phyloP scores from a whole-genome alignment of 169 alveolate species.

The Neospora caninum region DNA sequence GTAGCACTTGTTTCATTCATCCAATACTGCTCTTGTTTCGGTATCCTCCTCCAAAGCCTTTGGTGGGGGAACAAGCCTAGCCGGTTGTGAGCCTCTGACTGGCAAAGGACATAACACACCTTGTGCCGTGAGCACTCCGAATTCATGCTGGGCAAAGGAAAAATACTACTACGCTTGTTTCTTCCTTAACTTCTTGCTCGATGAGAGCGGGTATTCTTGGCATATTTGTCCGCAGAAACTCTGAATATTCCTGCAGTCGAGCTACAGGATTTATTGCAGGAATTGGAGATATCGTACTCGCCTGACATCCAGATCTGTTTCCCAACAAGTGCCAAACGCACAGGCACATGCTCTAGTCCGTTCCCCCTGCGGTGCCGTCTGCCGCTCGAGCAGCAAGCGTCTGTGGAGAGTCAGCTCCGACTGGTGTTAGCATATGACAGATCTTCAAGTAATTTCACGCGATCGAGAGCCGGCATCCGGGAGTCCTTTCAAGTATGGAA shows the following conservation, averaged over 20 bases:
- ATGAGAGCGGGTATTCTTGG: not conserved
- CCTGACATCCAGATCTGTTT: not conserved
- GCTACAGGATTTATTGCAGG: not conserved
- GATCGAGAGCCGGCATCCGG: not conserved
- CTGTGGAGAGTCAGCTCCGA: not conserved
- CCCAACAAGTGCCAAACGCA: not conserved
- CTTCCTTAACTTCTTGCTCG: too few relatives aligned
- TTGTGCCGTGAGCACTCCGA: too few relatives aligned
- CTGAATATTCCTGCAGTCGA: not conserved
- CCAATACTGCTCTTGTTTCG: too few relatives aligned
- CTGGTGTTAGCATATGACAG: not conserved
- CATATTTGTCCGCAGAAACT: not conserved
- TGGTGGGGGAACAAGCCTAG: too few relatives aligned
- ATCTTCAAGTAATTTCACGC: not conserved
- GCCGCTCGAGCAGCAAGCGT: too few relatives aligned
- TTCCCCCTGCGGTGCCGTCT: not conserved
- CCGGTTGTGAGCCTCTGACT: too few relatives aligned
- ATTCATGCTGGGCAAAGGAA: too few relatives aligned
- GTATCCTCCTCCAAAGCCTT: too few relatives aligned
- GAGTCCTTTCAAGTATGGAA: not conserved
- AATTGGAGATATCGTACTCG: not conserved
- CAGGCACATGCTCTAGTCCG: not conserved
- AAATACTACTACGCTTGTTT: too few relatives aligned
- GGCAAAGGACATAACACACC: too few relatives aligned
- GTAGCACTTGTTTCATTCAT: too few relatives aligned